Evolutionary conservation across 1,284 basidiomycete species (phyloP), one percentile per base, ranked within the genome.

Genomic region (Vanrija sp.): DNA sequence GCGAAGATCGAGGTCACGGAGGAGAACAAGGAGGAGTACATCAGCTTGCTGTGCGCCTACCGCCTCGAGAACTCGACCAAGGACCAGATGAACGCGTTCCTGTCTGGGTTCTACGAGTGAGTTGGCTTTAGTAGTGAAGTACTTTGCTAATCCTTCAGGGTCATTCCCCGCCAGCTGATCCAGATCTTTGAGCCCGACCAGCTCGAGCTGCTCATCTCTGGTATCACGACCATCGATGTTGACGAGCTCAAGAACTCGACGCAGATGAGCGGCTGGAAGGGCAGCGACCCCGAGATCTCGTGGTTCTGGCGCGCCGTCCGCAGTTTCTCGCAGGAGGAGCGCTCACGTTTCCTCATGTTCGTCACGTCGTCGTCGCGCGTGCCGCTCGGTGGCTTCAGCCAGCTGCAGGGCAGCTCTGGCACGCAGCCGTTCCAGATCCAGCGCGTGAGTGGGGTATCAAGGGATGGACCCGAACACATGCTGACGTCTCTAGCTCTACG

Each of bases 281-380:
- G 72, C n/a, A 74, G 74, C 14, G 95, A 98, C 75, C 89, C 94
- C 3, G 91, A 95, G 68, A 90, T 98, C 58, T 87, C 91, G 34
- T 98, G 95, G 94, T 98, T 93, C 88, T 99, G 96, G 96, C 85
- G 96, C 64, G 94, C 95, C 2, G 84, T 98, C 49, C 93, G 98
- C 74, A 94, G 91, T 14, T 98, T 98, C 80, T 94, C 91, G 66
- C 89, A 95, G 50, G 94, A 97, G 66, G 93, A 98, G 77, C 83
- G 93, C 56, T 93, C 94, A 18, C 95, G 97, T 73, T 89, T 94
- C 53, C 80, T 95, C 63, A 96, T 96, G 80, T 99, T 99, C 78
- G 94, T 94, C 38, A 97, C 96, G 83, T 64, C 92, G 28, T 75
- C 93, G 1, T 94, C 92, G 38, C 85, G 94, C 54, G 96, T 98